Conservation (phyloP, 2,329 filamentous ascomycete species). For the Lachnellula subtilissima region DNA sequence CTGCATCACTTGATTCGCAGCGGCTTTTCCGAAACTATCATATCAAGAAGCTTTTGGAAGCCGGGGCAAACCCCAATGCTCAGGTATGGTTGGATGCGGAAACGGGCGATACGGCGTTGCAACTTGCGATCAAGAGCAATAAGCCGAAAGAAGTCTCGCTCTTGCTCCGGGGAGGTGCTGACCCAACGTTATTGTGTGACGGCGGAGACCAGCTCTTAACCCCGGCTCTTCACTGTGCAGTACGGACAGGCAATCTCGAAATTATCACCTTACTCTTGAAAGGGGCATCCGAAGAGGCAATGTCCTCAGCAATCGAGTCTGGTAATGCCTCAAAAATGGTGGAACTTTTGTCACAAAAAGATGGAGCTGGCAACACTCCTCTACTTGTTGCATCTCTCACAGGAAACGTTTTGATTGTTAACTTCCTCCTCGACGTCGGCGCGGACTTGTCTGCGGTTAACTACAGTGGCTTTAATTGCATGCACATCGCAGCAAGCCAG, state of each 20-base stretch:
- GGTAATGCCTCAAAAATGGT: not conserved
- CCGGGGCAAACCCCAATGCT: not conserved
- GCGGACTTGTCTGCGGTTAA: not conserved
- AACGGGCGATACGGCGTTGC: not conserved
- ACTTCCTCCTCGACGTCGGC: not conserved
- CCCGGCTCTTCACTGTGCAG: not conserved
- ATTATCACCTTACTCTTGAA: not conserved
- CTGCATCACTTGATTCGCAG: not conserved
- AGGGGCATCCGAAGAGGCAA: not conserved
- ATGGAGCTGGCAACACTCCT: not conserved
- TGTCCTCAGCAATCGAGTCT: too few relatives aligned
- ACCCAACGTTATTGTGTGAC: not conserved
- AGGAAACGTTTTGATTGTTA: not conserved
- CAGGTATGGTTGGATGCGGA: not conserved
- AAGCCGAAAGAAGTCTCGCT: not conserved
- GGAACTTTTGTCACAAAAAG: not conserved
- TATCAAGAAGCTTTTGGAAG: not conserved
- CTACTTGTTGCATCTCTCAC: not conserved
- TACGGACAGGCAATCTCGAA: not conserved
- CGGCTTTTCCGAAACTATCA: not conserved
- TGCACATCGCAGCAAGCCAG: not conserved
- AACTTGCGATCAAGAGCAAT: not conserved
- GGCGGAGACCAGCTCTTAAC: not conserved
- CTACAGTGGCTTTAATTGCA: not conserved
- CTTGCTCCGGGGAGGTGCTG: not conserved